Percentiles rank a stretch among this genome's conserved stretches.
Evolutionary conservation across 1,284 basidiomycete species (phyloP).

Genomic region (Cutaneotrichosporon sp.): DNA sequence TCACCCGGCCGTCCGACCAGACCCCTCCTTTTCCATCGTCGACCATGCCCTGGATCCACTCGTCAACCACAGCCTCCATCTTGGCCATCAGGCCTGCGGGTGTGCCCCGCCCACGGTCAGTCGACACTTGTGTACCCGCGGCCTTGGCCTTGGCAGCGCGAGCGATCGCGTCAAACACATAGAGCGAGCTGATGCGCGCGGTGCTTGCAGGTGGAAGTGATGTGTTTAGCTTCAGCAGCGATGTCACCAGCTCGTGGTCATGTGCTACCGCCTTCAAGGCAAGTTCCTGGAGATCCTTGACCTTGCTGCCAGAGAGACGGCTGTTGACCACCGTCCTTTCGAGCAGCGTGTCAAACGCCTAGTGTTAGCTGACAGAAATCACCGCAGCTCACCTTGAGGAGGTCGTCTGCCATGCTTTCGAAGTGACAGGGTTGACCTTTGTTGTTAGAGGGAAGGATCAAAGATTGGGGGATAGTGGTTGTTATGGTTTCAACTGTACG

Average conservation of each 20-base stretch:
- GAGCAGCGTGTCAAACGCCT: slow-evolving; percentile 75
- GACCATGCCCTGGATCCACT: slow-evolving; percentile 76
- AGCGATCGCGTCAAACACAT: slow-evolving; percentile 84
- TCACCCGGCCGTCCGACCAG: slow-evolving; percentile 73
- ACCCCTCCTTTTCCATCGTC: slow-evolving; percentile 57
- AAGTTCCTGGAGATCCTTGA: slow-evolving; percentile 69
- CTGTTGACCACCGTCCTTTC: slow-evolving; percentile 76
- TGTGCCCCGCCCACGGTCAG: slow-evolving; percentile 59
- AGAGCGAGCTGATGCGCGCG: slow-evolving; percentile 76
- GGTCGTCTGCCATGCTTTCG: slow-evolving; percentile 11
- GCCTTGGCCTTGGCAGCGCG: slow-evolving; percentile 72
- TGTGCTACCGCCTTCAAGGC: slow-evolving; percentile 72
- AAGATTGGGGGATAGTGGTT: not conserved
- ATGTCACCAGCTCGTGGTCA: slow-evolving; percentile 79
- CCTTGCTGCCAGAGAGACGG: slow-evolving; percentile 77
- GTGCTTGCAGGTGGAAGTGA: slow-evolving; percentile 59
- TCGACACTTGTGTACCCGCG: slow-evolving; percentile 63
- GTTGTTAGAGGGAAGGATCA: not conserved
- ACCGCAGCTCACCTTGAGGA: slow-evolving; percentile 9
- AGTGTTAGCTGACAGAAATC: slow-evolving; percentile 18
- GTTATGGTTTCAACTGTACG: slow-evolving; percentile 1
- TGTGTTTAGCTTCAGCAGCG: slow-evolving; percentile 79
- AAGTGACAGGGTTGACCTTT: not conserved
- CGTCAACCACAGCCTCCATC: slow-evolving; percentile 79
- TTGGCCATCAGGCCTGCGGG: slow-evolving; percentile 78